These are phyloP conservation scores for Calonectria multiphialidica DNA, from an alignment of 2,329 filamentous ascomycete genomes.

Conservation along the genomic window DNA sequence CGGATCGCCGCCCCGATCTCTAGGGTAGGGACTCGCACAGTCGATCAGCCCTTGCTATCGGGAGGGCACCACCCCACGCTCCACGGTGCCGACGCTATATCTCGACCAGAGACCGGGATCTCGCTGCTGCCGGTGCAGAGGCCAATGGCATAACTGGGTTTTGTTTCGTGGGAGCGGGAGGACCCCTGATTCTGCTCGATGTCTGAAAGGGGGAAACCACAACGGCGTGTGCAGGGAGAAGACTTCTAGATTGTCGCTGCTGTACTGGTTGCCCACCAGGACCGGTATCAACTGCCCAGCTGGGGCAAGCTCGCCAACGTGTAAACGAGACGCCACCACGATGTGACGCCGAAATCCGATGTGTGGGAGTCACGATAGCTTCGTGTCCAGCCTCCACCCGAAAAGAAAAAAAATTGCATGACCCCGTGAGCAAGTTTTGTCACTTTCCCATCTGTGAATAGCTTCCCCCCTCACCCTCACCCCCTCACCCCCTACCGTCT, in stretches of 20 bases:
- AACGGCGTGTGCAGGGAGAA: background rate
- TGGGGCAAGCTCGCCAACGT: background rate
- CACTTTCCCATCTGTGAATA: conserved; percentile 3
- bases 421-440: conserved; percentile 1
- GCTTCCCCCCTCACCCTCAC: background rate
- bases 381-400: background rate
- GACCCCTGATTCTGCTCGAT: background rate
- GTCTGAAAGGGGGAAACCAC: background rate
- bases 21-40: background rate
- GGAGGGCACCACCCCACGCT: background rate
- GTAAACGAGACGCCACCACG: conserved; percentile 1
- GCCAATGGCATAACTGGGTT: background rate
- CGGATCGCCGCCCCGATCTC: background rate
- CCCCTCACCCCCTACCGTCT: background rate
- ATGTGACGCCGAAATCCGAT: background rate
- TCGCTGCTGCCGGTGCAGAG: background rate
- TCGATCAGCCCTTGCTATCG: background rate
- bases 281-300: background rate
- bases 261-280: background rate
- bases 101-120: background rate
- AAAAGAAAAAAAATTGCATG: background rate
- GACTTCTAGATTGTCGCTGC: background rate
- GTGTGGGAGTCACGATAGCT: conserved; percentile 4
- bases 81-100: background rate
- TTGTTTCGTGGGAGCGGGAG: background rate